Percentiles rank a stretch among this genome's conserved stretches.
These are phyloP conservation scores for Xylariaceae sp. DNA, from an alignment of 2,329 filamentous ascomycete species.

Conservation along the genomic window DNA sequence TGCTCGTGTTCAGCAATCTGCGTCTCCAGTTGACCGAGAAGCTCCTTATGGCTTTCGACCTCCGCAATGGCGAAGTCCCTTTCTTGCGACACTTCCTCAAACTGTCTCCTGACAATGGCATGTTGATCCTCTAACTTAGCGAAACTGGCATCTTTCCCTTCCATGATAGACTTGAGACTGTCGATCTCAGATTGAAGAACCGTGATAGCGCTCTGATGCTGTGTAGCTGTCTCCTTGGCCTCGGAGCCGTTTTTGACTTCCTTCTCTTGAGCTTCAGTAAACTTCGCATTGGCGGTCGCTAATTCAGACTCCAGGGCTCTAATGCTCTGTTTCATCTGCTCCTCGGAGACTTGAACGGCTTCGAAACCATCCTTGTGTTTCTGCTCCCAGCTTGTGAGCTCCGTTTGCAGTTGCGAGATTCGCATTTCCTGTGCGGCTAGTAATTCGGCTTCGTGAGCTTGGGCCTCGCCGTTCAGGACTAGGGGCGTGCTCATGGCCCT, in stretches of 20 bases:
- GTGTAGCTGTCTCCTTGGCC: constrained; percentile 45
- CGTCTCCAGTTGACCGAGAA: constrained; percentile 51
- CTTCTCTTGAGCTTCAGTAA: constrained; percentile 39
- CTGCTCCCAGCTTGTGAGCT: constrained; percentile 69
- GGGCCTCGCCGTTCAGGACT: constrained; percentile 29
- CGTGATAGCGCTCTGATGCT: constrained; percentile 57
- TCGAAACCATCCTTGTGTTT: constrained; percentile 71
- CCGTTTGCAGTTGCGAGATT: constrained; percentile 63
- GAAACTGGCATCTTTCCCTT: constrained; percentile 64
- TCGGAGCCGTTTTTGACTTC: constrained; percentile 39
- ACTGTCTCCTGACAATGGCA: constrained; percentile 58
- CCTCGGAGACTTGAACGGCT: constrained; percentile 68
- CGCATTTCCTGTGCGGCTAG: constrained; percentile 48
- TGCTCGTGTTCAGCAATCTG: constrained; percentile 59
- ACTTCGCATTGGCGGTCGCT: constrained; percentile 49
- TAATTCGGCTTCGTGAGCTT: constrained; percentile 28
- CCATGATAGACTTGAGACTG: constrained; percentile 72
- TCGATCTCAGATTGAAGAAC: constrained; percentile 71
- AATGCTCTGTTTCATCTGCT: constrained; percentile 68
- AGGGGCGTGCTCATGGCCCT: constrained; percentile 13
- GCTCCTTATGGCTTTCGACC: constrained; percentile 41
- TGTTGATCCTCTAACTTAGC: constrained; percentile 72
- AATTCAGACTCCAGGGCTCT: constrained; percentile 64
- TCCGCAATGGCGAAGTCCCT: constrained; percentile 50
- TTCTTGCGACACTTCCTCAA: constrained; percentile 61